Evolutionary conservation across 2,329 filamentous ascomycete species (phyloP).

Genomic region (Paraconiothyrium sp.): DNA sequence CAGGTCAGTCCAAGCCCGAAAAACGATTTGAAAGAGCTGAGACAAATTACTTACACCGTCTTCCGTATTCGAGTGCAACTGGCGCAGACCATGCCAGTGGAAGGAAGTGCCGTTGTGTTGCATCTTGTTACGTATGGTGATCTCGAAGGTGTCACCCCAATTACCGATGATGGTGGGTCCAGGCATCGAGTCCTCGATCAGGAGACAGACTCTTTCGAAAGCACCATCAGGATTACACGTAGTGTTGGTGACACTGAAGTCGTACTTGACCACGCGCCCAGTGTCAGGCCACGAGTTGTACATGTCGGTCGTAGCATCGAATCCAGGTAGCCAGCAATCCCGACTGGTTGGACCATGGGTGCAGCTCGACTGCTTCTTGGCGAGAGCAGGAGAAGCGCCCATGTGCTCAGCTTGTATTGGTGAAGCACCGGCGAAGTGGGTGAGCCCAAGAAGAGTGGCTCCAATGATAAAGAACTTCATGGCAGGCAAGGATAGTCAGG

Average conservation of each 20-base stretch:
- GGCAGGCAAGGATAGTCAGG: slow-evolving; percentile 14
- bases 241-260: slow-evolving; percentile 51
- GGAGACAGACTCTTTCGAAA: slow-evolving; percentile 46
- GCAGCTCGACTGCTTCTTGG: slow-evolving; percentile 37
- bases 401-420: slow-evolving; percentile 31
- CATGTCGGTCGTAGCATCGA: slow-evolving; percentile 53
- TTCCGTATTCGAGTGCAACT: slow-evolving; percentile 62
- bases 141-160: slow-evolving; percentile 43
- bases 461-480: slow-evolving; percentile 40
- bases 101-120: slow-evolving; percentile 68
- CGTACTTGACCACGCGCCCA: slow-evolving; percentile 44
- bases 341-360: slow-evolving; percentile 49
- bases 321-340: slow-evolving; percentile 53
- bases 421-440: slow-evolving; percentile 24
- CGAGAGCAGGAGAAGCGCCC: slow-evolving; percentile 24
- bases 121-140: slow-evolving; percentile 64
- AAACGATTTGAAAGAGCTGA: neutral
- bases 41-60: slow-evolving; percentile 60
- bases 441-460: slow-evolving; percentile 31
- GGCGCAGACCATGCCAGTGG: slow-evolving; percentile 70
- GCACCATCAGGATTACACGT: slow-evolving; percentile 54
- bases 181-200: slow-evolving; percentile 53
- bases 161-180: slow-evolving; percentile 63
- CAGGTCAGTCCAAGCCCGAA: neutral
- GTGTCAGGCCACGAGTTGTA: slow-evolving; percentile 52